A percentile compares a stretch with the other conserved stretches of the same genome.
Evolutionary conservation across 257 asterid species (phyloP).

Genomic region (Eucommia ulmoides): DNA sequence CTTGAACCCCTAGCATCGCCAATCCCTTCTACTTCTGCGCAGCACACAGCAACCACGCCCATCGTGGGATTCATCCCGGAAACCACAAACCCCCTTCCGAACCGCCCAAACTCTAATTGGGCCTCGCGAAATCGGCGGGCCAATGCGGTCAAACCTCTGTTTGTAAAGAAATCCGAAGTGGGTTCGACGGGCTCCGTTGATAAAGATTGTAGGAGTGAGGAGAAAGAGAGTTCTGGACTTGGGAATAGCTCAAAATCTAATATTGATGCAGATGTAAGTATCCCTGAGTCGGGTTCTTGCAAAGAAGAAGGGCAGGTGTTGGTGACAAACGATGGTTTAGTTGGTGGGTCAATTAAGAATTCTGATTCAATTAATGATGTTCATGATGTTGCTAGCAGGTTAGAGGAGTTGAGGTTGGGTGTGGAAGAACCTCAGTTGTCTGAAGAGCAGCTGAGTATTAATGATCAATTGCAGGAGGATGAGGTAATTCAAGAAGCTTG

Average conservation of each 20-base stretch:
- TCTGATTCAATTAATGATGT: conserved; percentile 12
- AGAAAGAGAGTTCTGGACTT: conserved; percentile 10
- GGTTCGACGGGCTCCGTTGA: conserved; percentile 5
- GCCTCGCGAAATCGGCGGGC: conserved; percentile 8
- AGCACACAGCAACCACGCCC: background rate
- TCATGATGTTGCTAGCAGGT: conserved; percentile 30
- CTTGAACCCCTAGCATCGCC: background rate
- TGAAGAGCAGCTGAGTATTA: conserved; percentile 37
- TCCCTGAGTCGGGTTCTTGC: background rate
- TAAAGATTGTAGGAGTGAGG: conserved; percentile 6
- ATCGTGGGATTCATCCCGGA: conserved; percentile 1
- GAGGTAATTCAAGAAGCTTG: conserved; percentile 40
- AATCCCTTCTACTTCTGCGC: background rate
- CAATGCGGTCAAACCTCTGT: conserved; percentile 9
- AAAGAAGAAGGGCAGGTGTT: background rate
- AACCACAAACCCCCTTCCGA: conserved; percentile 8
- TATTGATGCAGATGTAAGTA: background rate
- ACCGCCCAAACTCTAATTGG: conserved; percentile 16
- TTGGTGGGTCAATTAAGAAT: conserved; percentile 7
- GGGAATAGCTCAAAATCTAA: conserved; percentile 12
- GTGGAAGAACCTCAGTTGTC: conserved; percentile 35
- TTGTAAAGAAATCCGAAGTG: conserved; percentile 16
- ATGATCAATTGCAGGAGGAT: conserved; percentile 70
- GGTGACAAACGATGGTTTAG: conserved; percentile 7
- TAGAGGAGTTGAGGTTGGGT: conserved; percentile 36